phyloP scores from a whole-genome alignment of 2,329 filamentous ascomycete genomes.

The Fusarium pilosicola region DNA sequence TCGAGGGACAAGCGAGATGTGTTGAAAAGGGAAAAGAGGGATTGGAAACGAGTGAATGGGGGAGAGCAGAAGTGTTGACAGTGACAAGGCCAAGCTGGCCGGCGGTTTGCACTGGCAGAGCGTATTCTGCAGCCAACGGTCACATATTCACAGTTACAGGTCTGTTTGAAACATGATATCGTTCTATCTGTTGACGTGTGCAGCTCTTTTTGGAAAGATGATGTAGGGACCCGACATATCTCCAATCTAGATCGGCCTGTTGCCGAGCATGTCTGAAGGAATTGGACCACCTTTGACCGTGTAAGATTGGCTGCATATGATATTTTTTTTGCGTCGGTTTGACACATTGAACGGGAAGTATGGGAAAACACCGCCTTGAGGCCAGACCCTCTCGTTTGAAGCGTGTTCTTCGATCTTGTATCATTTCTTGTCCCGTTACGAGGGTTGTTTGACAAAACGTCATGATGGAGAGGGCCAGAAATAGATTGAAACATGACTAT shows the following conservation, averaged over 20 bases:
- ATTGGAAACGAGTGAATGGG: background rate
- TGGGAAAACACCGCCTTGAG: constrained; percentile 13
- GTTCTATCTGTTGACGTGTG: background rate
- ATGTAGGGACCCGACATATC: constrained; percentile 31
- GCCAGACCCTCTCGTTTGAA: constrained; percentile 19
- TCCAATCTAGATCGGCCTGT: constrained; percentile 20
- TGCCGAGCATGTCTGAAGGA: constrained; percentile 4
- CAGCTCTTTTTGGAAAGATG: constrained; percentile 2
- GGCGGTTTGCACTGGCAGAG: constrained; percentile 19
- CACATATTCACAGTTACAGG: background rate
- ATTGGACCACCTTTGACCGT: background rate
- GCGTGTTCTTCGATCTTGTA: constrained; percentile 2
- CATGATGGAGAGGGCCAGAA: constrained; percentile 21
- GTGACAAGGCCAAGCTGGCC: constrained; percentile 8
- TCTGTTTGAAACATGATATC: background rate
- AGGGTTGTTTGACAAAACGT: constrained; percentile 23
- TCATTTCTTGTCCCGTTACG: background rate
- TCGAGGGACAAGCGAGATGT: constrained; percentile 14
- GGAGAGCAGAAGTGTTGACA: background rate
- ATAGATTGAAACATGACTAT: constrained; percentile 28
- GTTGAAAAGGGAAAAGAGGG: constrained; percentile 1
- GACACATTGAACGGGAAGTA: constrained; percentile 19
- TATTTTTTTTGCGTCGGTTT: constrained; percentile 29
- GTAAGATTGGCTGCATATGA: constrained; percentile 9
- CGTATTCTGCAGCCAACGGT: background rate